Evolutionary conservation across 805 yeast genomes (phyloP).

Genomic region (Lipomyces starkeyi): DNA sequence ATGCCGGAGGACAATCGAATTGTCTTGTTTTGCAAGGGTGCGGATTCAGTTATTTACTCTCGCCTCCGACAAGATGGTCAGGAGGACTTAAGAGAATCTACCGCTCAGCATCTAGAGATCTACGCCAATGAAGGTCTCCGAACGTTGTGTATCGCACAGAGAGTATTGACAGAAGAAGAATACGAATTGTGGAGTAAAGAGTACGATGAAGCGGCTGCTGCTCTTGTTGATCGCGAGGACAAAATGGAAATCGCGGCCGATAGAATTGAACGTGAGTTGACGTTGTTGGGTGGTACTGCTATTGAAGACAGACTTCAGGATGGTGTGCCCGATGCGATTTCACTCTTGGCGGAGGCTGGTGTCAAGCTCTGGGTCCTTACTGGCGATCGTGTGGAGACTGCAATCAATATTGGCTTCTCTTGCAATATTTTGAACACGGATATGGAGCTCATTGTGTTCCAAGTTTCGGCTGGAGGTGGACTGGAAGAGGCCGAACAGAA

Average conservation of each 20-base stretch:
- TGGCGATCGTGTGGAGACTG: constrained; percentile 84
- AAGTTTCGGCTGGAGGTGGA: constrained; percentile 45
- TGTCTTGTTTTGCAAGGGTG: constrained; percentile 69
- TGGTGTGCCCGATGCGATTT: constrained; percentile 78
- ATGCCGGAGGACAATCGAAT: constrained; percentile 51
- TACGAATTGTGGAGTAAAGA: constrained; percentile 62
- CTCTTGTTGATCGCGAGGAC: constrained; percentile 65
- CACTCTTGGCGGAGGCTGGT: constrained; percentile 70
- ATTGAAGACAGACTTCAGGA: constrained; percentile 80
- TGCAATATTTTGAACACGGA: constrained; percentile 71
- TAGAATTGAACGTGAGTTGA: constrained; percentile 63
- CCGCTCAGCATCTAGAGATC: constrained; percentile 68
- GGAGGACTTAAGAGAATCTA: constrained; percentile 56
- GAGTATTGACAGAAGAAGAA: constrained; percentile 52
- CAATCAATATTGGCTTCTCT: constrained; percentile 81
- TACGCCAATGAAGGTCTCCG: constrained; percentile 80
- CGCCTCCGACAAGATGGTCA: constrained; percentile 51
- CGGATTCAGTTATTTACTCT: constrained; percentile 71
- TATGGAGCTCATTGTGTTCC: constrained; percentile 72
- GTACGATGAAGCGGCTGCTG: constrained; percentile 62
- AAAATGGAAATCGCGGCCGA: constrained; percentile 59
- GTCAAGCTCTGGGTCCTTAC: constrained; percentile 83
- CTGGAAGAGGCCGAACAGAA: constrained; percentile 43
- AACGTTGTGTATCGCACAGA: constrained; percentile 72
- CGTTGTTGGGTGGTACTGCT: constrained; percentile 77